Base-by-base conservation (phyloP, 2,329 filamentous ascomycete species). In the Phialophora chinensis region DNA sequence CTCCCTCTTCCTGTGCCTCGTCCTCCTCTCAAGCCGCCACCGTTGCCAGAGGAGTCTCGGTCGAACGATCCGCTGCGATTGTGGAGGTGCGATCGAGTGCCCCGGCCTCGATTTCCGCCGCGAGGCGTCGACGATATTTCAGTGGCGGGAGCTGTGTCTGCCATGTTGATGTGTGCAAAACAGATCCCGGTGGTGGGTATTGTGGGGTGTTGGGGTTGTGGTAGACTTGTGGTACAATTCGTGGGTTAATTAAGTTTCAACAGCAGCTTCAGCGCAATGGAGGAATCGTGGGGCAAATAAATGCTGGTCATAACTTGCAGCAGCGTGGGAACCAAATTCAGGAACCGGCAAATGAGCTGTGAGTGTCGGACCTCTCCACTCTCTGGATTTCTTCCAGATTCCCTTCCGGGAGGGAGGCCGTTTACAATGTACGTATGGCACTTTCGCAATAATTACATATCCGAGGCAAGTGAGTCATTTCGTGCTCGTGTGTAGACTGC, bases 1-100 rank as follows among this genome's bases (percentile, higher is more conserved):
- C 66, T 63, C 11, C 69, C 69, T 64, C 69, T 57, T 64, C 66
- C 67, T 63, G 63, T 44, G 31, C 69, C 66, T 50, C 67, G 62
- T 14, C 35, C 25, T 27, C 62, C 58, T 61, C 60, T 64, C 27
- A 65, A 47, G 10, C 38, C 53, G 59, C 60, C 42, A 25, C 60
- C 64, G 42, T 38, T 62, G 17, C 66, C 59, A n/a, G 55, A 6
- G 23, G 47, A 52, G 54, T 61, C 59, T 35, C 58, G 64, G 27
- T 61, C 59, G 59, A 33, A 44, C 38, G 64, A 64, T 27, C 42
- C 64, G 38, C 42, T 55, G 33, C 56, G 50, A 35, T 62, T 65
- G 42, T 59, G 47, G 20, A 33, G 53, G 25, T 61, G 64, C 29
- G 58, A 31, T 25, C 64, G 57, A 44, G 60, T 58, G 59, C 65